Evolutionary conservation across 352 stramenopile species (phyloP), one percentile per base, ranked within the genome.

Genomic region (Phytophthora foliorum): DNA sequence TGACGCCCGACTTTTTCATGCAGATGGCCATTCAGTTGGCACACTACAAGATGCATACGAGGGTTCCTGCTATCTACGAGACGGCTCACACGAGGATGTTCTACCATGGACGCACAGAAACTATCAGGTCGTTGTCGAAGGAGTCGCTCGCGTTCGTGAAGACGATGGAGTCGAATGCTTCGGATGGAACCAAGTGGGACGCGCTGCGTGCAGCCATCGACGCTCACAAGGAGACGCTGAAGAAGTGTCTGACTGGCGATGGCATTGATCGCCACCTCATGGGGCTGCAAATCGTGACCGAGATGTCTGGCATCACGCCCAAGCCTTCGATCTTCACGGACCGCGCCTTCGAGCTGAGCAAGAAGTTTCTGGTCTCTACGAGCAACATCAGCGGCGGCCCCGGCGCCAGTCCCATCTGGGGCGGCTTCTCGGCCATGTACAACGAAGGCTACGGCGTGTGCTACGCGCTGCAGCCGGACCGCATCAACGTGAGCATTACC

Each of bases 1-100:
- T 98, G 57, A 98, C 95, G 36, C 97, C 97, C 9, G 97, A 99
- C 78, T 98, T 98, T 31, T 99, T 97, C 77, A 97, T 98, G 74
- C 97, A 99, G 84, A 84, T 94, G 75, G 96, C 95, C 22, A 98
- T 99, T 58, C 97, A 99, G 76, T 80, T 99, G n/a, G 97, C 95
- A 3, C 96, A 98, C 45, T 99, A 97, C 81, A 97, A 98, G 69
- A 95, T 99, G 64, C 98, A 98, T 84, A 88, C 91, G 31, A 73
- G 89, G 65, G 84, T 98, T 46, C 95, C 93, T 29, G 97, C 95
- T 17, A 98, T 98, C 7, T 99, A 99, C 72, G 97, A 99, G 81
- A 98, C 97, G 14, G 97, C 94, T 17, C 97, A 99, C 84, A 98
- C 97, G 66, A 87, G 97, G n/a, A 84, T 97, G 41, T 99, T 99